These are phyloP conservation scores for Rhodotorula sp. DNA, from an alignment of 1,284 basidiomycete species.

Conservation along the genomic window DNA sequence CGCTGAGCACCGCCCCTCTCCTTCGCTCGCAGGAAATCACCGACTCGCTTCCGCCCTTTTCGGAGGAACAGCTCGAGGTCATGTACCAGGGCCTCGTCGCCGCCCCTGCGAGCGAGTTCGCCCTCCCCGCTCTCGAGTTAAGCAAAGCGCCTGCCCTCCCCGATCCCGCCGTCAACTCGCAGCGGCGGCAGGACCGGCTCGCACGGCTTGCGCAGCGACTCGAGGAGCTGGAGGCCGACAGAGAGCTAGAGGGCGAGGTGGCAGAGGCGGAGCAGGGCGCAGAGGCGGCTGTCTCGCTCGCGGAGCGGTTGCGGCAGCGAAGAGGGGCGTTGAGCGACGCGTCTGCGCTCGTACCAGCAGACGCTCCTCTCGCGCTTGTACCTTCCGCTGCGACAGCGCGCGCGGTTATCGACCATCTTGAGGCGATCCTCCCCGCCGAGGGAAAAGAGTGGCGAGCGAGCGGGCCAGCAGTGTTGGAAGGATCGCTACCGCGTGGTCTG, in stretches of 20 bases:
- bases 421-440: background rate
- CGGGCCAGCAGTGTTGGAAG: background rate
- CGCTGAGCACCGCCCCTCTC: background rate
- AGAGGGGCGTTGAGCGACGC: background rate
- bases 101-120: constrained; percentile 28
- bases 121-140: constrained; percentile 11
- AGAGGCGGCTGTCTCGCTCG: background rate
- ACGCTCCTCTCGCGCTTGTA: background rate
- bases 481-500: constrained; percentile 46
- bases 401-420: constrained; percentile 13
- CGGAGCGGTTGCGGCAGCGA: constrained; percentile 8
- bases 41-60: constrained; percentile 16
- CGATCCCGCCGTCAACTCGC: constrained; percentile 9
- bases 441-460: too few relatives aligned
- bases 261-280: constrained; percentile 5
- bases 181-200: constrained; percentile 16
- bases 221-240: constrained; percentile 17
- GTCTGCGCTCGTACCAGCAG: background rate
- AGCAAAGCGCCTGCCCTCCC: constrained; percentile 23
- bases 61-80: constrained; percentile 31
- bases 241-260: constrained; percentile 8
- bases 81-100: constrained; percentile 31
- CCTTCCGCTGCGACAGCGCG: background rate
- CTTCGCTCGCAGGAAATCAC: constrained; percentile 17
- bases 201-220: constrained; percentile 25